Base-by-base conservation (phyloP, 108 stramenopile species). In the Parietichytrium sp. region DNA sequence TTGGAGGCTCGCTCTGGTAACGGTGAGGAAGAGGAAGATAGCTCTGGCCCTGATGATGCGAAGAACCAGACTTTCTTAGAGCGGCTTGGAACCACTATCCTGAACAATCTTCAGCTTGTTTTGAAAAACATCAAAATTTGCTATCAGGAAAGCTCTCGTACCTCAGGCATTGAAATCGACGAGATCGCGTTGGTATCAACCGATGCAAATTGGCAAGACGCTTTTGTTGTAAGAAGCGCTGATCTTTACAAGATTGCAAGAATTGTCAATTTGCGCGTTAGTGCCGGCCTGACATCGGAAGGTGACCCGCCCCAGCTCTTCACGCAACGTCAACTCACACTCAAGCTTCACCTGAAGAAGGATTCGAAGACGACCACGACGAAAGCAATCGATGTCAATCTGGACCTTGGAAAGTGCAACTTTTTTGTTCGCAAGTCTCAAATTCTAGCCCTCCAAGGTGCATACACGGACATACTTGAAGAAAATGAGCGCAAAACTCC, bases 31-130 rank as follows among this genome's bases (percentile, higher is more conserved):
- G 61, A 38, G 6, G 33, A 25, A 16, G 3, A 0, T 8, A 20
- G 36, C 10, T 18, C n/a, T n/a, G 16, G 18, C 49, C 15, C 61
- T 10, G 61, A 72, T n/a, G 61, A 42, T 16, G 36, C 61, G n/a
- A n/a, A n/a, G n/a, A n/a, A n/a, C n/a, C n/a, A n/a, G 23, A 45
- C 61, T 8, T 72, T 72, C 42, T 72, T 33, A 42, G 45, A 45
- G 61, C 36, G 45, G 61, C 42, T 72, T 10, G 61, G 38, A 6
- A 72, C 61, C 61, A 72, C 36, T 33, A 72, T 72, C 33, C 20
- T 72, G 29, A 42, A 72, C 61, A 72, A 72, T 38, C 61, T 72
- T 16, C 61, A 72, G 61, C 61, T 72, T 25, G 61, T 72, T 33
- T 42, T 72, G 38, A 33, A 72, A n/a, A 42, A 72, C 61, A 72